Percentiles rank a stretch among this genome's conserved stretches.
These are phyloP conservation scores for Metarhizium anisopliae DNA, from an alignment of 2,329 filamentous ascomycete species.

Conservation along the genomic window DNA sequence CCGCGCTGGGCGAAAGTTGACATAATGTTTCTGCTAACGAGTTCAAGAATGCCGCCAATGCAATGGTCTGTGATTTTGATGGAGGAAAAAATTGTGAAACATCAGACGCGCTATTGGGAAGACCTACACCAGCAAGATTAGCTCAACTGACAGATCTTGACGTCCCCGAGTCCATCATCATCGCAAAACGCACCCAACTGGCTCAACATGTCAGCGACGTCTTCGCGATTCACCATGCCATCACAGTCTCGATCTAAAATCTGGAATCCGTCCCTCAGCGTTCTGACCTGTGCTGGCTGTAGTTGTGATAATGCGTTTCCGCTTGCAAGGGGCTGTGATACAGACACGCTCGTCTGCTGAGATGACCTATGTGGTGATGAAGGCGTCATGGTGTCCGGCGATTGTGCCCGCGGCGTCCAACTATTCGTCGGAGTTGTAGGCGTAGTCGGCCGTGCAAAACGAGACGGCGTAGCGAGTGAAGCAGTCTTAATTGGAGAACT, in stretches of 20 bases:
- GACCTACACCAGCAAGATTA: slow-evolving; percentile 38
- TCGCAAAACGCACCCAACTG: slow-evolving; percentile 56
- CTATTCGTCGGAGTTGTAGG: slow-evolving; percentile 27
- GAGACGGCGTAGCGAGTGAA: slow-evolving; percentile 15
- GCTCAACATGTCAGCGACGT: slow-evolving; percentile 78
- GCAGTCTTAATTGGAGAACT: slow-evolving; percentile 47
- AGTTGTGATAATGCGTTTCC: slow-evolving; percentile 60
- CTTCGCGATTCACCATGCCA: slow-evolving; percentile 70
- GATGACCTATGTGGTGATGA: slow-evolving; percentile 27
- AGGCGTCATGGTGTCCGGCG: slow-evolving; percentile 25
- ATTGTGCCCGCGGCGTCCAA: slow-evolving; percentile 27
- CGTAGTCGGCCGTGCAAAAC: slow-evolving; percentile 32
- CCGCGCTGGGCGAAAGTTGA: slow-evolving; percentile 65
- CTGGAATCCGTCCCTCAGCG: slow-evolving; percentile 86
- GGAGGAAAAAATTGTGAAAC: slow-evolving; percentile 78
- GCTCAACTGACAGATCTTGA: background rate
- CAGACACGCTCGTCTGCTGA: slow-evolving; percentile 18
- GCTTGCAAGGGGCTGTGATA: slow-evolving; percentile 28
- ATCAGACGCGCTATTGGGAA: slow-evolving; percentile 62
- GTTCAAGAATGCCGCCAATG: slow-evolving; percentile 78
- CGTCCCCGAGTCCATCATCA: background rate
- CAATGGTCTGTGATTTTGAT: slow-evolving; percentile 61
- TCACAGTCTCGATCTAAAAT: slow-evolving; percentile 86
- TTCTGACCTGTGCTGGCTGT: slow-evolving; percentile 73
- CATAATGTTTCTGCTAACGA: slow-evolving; percentile 67